phyloP scores from a whole-genome alignment of 2,329 filamentous ascomycete species.

The Colletotrichum cordylinicola region DNA sequence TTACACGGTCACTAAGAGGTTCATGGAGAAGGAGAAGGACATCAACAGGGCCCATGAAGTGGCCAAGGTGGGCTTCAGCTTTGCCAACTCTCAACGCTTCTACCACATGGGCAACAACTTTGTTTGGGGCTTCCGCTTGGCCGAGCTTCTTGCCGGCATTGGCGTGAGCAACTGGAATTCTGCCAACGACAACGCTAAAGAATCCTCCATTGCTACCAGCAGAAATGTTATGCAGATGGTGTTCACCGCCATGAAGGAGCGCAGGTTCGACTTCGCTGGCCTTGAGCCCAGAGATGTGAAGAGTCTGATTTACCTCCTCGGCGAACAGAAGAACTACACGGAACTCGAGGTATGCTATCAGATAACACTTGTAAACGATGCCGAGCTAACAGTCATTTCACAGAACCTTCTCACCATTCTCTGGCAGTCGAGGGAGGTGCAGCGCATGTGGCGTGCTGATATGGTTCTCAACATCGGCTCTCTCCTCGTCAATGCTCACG shows the following conservation, averaged over 20 bases:
- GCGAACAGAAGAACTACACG: slow-evolving; percentile 49
- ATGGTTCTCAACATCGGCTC: slow-evolving; percentile 34
- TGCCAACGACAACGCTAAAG: slow-evolving; percentile 35
- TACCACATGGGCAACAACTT: slow-evolving; percentile 45
- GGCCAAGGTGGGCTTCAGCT: slow-evolving; percentile 46
- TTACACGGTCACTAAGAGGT: slow-evolving; percentile 19
- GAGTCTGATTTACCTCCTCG: slow-evolving; percentile 50
- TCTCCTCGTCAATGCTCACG: slow-evolving; percentile 37
- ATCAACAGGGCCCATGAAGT: slow-evolving; percentile 47
- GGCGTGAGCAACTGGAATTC: slow-evolving; percentile 30
- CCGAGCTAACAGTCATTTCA: background rate
- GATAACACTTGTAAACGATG: rapidly evolving
- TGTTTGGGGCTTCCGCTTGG: slow-evolving; percentile 49
- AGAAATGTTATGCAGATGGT: slow-evolving; percentile 29
- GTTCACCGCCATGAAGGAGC: slow-evolving; percentile 43
- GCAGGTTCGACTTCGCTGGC: slow-evolving; percentile 48
- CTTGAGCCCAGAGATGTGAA: slow-evolving; percentile 50
- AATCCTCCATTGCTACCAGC: slow-evolving; percentile 21
- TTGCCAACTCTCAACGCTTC: slow-evolving; percentile 44
- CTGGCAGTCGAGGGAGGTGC: slow-evolving; percentile 39
- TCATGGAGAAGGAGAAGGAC: slow-evolving; percentile 42
- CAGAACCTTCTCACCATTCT: slow-evolving; percentile 32
- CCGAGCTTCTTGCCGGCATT: slow-evolving; percentile 47
- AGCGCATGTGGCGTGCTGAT: slow-evolving; percentile 33
- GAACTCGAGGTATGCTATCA: slow-evolving; percentile 41